phyloP scores from a whole-genome alignment of 2,329 filamentous ascomycete genomes.

The Colletotrichum noveboracense region DNA sequence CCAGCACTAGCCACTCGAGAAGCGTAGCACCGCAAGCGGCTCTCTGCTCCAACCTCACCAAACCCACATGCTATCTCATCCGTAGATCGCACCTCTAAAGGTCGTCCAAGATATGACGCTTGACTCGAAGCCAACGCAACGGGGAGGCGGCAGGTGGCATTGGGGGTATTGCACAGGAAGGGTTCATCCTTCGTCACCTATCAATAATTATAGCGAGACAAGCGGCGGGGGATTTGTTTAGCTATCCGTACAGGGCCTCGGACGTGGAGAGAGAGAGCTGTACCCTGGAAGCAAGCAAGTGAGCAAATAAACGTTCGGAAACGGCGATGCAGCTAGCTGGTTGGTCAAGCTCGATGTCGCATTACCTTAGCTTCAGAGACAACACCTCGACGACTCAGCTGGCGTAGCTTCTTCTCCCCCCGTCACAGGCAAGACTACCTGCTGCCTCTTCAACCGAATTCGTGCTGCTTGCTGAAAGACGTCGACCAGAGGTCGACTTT shows the following conservation, averaged over 20 bases:
- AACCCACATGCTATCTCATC: neutral
- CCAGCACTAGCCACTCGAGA: neutral
- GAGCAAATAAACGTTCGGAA: neutral
- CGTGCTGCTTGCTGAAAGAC: neutral
- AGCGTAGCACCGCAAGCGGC: constrained; percentile 6
- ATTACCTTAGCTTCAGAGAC: neutral
- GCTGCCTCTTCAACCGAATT: neutral
- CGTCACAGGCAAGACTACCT: neutral
- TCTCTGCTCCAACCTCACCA: neutral
- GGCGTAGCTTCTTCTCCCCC: neutral
- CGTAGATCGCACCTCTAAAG: neutral
- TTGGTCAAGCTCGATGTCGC: neutral
- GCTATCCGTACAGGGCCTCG: neutral
- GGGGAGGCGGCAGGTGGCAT: neutral
- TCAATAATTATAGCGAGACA: neutral
- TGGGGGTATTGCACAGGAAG: neutral
- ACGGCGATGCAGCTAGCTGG: neutral
- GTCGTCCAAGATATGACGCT: neutral
- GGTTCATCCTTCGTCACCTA: neutral
- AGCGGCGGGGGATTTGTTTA: rapidly evolving
- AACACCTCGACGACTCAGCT: neutral
- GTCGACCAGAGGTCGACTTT: neutral
- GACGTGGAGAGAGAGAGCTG: neutral
- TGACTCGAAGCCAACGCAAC: neutral
- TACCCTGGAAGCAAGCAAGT: neutral